phyloP scores from a whole-genome alignment of 2,329 filamentous ascomycete genomes.

The Sporothrix brasiliensis region DNA sequence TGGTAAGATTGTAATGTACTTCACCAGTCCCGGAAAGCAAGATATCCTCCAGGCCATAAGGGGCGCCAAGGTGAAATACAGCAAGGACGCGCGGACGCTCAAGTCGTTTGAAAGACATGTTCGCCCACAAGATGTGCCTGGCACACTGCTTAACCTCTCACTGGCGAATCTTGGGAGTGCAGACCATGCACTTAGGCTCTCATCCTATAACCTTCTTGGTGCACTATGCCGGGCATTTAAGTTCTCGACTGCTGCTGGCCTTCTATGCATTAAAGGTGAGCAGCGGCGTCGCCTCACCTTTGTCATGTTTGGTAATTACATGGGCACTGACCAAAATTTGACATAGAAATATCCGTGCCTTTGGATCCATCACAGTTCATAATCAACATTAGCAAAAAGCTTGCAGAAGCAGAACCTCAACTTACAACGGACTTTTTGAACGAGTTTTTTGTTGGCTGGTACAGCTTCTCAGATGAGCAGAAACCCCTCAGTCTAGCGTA shows the following conservation, averaged over 20 bases:
- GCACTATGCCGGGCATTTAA: constrained; percentile 70
- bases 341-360: constrained; percentile 63
- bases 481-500: constrained; percentile 68
- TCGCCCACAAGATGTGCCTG: constrained; percentile 70
- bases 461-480: constrained; percentile 68
- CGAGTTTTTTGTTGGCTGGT: constrained; percentile 75
- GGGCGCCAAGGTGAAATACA: constrained; percentile 64
- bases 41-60: constrained; percentile 67
- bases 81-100: constrained; percentile 62
- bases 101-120: constrained; percentile 68
- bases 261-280: constrained; percentile 64
- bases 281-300: not conserved
- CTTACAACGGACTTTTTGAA: constrained; percentile 70
- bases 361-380: constrained; percentile 66
- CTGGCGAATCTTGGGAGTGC: constrained; percentile 67
- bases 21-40: constrained; percentile 65
- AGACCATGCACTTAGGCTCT: constrained; percentile 62
- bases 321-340: not conserved
- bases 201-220: constrained; percentile 69
- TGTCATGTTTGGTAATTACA: not conserved
- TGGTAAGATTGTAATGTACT: constrained; percentile 72
- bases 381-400: constrained; percentile 64
- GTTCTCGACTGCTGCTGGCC: constrained; percentile 62
- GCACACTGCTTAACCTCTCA: constrained; percentile 68
- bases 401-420: constrained; percentile 66